Percentiles rank a stretch among this genome's conserved stretches.
phyloP scores from a whole-genome alignment of 768 basidiomycete genomes.

The Podaxis pistillaris region DNA sequence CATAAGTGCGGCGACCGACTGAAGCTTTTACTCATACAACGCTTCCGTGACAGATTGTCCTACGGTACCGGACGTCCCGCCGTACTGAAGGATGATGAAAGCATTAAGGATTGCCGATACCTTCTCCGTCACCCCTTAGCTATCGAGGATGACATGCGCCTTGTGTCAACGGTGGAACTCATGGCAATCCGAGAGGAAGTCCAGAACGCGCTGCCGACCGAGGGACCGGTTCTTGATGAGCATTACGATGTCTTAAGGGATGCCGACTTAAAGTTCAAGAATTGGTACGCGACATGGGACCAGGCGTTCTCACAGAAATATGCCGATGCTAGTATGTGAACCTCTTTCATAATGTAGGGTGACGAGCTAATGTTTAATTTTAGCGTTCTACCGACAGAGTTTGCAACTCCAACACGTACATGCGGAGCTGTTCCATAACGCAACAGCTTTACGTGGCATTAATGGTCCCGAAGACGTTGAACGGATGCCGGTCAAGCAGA shows the following conservation, averaged over 20 bases:
- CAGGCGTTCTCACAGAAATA: constrained; percentile 78
- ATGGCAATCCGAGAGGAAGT: constrained; percentile 87
- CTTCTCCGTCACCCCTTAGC: constrained; percentile 85
- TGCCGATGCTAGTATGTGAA: constrained; percentile 67
- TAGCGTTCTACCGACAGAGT: constrained; percentile 87
- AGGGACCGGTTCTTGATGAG: constrained; percentile 67
- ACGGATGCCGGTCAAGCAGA: constrained; percentile 77
- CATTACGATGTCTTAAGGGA: constrained; percentile 71
- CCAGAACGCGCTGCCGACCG: constrained; percentile 77
- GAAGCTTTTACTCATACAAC: not conserved
- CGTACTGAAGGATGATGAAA: constrained; percentile 90
- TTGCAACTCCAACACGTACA: constrained; percentile 85
- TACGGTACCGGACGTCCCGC: constrained; percentile 94
- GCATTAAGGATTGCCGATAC: constrained; percentile 76
- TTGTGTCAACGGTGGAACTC: constrained; percentile 92
- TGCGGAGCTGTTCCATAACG: constrained; percentile 82
- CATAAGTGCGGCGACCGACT: not conserved
- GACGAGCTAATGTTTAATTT: constrained; percentile 6
- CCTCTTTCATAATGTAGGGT: not conserved
- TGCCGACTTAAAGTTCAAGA: constrained; percentile 75
- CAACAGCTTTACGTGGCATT: constrained; percentile 79
- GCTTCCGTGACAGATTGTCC: constrained; percentile 61
- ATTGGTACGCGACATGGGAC: constrained; percentile 84
- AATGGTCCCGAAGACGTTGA: constrained; percentile 84
- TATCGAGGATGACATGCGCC: constrained; percentile 91